A percentile compares a stretch with the other conserved stretches of the same genome.
Evolutionary conservation across 73 alveolate species (phyloP).

Genomic region (Halteria grandinella): DNA sequence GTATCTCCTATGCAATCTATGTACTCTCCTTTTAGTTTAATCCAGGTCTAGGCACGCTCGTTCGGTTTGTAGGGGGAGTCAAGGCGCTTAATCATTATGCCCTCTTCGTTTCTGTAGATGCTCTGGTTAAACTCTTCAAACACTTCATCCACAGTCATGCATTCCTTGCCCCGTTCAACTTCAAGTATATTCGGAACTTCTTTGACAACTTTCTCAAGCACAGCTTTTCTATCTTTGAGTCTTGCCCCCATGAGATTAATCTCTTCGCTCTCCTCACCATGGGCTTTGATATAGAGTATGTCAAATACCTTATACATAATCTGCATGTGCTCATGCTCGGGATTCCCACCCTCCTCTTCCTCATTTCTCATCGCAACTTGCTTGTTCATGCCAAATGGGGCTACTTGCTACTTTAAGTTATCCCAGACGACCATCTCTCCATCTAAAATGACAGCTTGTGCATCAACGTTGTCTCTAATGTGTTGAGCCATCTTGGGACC

Average conservation of each 20-base stretch:
- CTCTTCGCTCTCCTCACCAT: conserved; percentile 70
- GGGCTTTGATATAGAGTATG: conserved; percentile 82
- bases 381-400: conserved; percentile 94
- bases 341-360: background rate
- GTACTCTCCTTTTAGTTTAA: conserved; percentile 96
- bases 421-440: conserved; percentile 97
- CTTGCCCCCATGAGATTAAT: conserved; percentile 84
- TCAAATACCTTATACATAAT: conserved; percentile 94
- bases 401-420: conserved; percentile 72
- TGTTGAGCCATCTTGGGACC: conserved; percentile 85
- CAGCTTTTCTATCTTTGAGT: conserved; percentile 83
- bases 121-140: conserved; percentile 86
- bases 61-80: conserved; percentile 92
- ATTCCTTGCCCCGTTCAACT: conserved; percentile 79
- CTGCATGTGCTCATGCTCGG: background rate
- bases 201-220: conserved; percentile 74
- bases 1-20: conserved; percentile 95
- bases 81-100: conserved; percentile 84
- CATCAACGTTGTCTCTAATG: conserved; percentile 77
- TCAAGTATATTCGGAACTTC: conserved; percentile 87
- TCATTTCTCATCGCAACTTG: conserved; percentile 80
- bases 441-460: conserved; percentile 90
- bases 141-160: conserved; percentile 78
- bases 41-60: conserved; percentile 92
- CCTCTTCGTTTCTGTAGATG: conserved; percentile 93